A percentile compares a stretch with the other conserved stretches of the same genome.
These are phyloP conservation scores for Telopea speciosissima DNA, from an alignment of 177 flowering plant species.

Conservation along the genomic window DNA sequence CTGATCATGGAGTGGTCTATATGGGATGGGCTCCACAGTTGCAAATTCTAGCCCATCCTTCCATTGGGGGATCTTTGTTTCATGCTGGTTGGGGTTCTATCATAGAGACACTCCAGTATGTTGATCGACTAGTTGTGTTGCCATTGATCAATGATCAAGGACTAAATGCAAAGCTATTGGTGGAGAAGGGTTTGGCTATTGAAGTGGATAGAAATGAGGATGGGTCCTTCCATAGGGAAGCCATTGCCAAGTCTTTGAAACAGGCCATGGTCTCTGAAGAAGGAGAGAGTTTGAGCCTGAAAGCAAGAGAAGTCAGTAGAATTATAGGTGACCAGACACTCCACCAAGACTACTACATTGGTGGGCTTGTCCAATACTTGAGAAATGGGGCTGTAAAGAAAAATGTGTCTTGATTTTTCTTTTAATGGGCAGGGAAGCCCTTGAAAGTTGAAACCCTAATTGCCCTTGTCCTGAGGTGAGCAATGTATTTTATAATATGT, in stretches of 20 bases:
- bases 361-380: not conserved
- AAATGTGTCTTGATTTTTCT: no score
- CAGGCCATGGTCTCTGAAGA: not conserved
- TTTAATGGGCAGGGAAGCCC: no score
- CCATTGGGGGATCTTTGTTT: not conserved
- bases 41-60: not conserved
- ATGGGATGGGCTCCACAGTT: not conserved
- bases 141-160: not conserved
- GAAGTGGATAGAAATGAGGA: not conserved
- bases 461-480: no score
- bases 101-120: not conserved
- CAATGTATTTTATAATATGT: no score
- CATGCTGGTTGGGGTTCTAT: not conserved
- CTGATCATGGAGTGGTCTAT: no score
- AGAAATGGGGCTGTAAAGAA: no score
- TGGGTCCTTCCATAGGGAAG: not conserved
- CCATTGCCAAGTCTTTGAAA: not conserved
- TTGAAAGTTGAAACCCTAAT: no score
- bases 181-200: not conserved
- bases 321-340: not conserved
- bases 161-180: not conserved
- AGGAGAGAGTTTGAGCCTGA: not conserved
- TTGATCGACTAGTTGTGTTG: not conserved
- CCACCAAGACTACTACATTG: not conserved
- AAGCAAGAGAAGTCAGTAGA: not conserved